phyloP scores from a whole-genome alignment of 768 basidiomycete species.

The Suillus variegatus region DNA sequence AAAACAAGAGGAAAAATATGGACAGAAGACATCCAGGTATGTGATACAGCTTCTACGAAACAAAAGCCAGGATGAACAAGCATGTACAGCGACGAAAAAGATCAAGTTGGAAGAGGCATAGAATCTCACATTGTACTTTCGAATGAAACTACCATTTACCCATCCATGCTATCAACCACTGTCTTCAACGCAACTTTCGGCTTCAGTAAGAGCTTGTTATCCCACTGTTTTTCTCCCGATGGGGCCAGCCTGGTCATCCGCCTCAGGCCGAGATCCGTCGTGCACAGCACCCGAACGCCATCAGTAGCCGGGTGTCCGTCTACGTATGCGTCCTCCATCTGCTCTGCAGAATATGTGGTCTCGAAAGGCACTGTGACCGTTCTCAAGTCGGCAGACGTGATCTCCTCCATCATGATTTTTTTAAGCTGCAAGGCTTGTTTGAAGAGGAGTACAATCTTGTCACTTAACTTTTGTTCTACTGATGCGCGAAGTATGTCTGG shows the following conservation, averaged over 20 bases:
- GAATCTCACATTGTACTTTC: neutral
- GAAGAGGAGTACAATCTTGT: conserved; percentile 39
- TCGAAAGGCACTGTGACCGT: conserved; percentile 22
- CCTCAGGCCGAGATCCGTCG: conserved; percentile 39
- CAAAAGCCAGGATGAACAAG: neutral
- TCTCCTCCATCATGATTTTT: conserved; percentile 33
- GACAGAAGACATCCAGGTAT: neutral
- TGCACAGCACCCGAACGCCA: conserved; percentile 31
- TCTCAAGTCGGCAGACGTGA: conserved; percentile 34
- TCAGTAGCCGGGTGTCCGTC: conserved; percentile 18
- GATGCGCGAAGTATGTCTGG: conserved; percentile 32
- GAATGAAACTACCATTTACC: conserved; percentile 15
- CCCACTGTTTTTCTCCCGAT: conserved; percentile 33
- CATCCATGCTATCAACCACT: conserved; percentile 34
- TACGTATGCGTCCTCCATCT: conserved; percentile 36
- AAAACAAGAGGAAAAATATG: conserved; percentile 4
- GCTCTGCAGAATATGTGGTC: conserved; percentile 21
- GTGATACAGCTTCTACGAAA: neutral
- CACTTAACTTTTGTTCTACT: conserved; percentile 39
- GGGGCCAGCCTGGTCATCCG: conserved; percentile 28
- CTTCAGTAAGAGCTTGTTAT: conserved; percentile 34
- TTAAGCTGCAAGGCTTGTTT: conserved; percentile 44
- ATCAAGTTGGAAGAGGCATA: conserved; percentile 9
- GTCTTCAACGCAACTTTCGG: conserved; percentile 42
- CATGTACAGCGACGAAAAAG: conserved; percentile 5